Evolutionary conservation across 345 rosid genomes (phyloP).

Genomic region (Hibiscus syriacus): DNA sequence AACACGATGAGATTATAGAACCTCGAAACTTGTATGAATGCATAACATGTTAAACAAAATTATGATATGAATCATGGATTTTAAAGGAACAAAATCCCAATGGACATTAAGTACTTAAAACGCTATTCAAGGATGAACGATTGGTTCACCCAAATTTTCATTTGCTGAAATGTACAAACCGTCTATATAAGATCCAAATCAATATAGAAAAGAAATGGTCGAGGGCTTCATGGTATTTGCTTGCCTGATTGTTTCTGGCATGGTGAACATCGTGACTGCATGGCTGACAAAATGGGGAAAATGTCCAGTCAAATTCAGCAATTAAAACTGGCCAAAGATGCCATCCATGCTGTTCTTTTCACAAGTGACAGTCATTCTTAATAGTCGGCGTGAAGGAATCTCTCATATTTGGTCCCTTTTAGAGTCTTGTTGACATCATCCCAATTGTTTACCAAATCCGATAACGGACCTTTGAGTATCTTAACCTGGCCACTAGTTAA

Average conservation of each 20-base stretch:
- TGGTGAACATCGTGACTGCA: not conserved
- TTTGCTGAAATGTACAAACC: conserved; percentile 17
- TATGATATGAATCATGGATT: too few relatives aligned
- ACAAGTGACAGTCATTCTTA: conserved; percentile 22
- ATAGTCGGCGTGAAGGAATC: conserved; percentile 52
- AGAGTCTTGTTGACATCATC: conserved; percentile 61
- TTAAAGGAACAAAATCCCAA: not conserved
- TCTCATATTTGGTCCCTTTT: conserved; percentile 59
- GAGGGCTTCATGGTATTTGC: not conserved
- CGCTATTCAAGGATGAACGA: conserved; percentile 4
- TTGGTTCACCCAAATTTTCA: conserved; percentile 1
- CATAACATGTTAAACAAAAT: too few relatives aligned
- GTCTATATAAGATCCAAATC: not conserved
- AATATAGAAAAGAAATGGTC: not conserved
- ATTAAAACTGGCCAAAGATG: conserved; percentile 20
- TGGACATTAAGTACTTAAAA: not conserved
- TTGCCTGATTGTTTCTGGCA: not conserved
- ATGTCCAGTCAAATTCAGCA: conserved; percentile 5
- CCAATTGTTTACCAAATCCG: conserved; percentile 71
- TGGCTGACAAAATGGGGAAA: not conserved
- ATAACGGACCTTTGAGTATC: conserved; percentile 23
- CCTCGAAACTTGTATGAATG: too few relatives aligned
- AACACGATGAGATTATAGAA: too few relatives aligned
- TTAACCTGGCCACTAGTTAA: conserved; percentile 80
- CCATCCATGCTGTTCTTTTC: conserved; percentile 16